phyloP scores from a whole-genome alignment of 1,284 basidiomycete species.

The Dichomitus squalens region DNA sequence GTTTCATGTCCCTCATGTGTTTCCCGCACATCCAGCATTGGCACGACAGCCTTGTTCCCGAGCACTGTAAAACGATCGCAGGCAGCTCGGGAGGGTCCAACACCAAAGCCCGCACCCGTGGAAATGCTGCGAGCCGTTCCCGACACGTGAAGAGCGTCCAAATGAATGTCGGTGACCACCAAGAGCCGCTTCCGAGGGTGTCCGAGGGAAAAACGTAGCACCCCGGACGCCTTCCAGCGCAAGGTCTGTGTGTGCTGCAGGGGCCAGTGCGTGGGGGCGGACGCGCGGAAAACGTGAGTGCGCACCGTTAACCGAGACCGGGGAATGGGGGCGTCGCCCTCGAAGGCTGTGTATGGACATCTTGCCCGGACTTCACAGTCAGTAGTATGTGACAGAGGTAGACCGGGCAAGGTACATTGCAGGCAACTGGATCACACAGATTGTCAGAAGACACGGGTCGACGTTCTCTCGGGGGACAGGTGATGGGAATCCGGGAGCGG shows the following conservation, averaged over 20 bases:
- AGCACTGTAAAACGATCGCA: background rate
- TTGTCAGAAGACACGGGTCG: background rate
- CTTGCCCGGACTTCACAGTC: background rate
- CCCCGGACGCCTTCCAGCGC: background rate
- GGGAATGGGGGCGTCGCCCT: background rate
- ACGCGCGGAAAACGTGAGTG: background rate
- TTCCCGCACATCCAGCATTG: background rate
- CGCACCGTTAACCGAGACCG: background rate
- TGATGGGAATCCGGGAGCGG: background rate
- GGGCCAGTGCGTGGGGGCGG: background rate
- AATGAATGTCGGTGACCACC: background rate
- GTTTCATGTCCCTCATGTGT: background rate
- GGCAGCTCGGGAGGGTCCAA: background rate
- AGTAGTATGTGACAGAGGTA: background rate
- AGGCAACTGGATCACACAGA: background rate
- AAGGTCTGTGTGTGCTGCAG: background rate
- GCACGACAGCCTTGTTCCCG: background rate
- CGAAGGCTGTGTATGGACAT: background rate
- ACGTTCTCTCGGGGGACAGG: background rate
- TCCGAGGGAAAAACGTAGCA: background rate
- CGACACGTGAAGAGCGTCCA: background rate
- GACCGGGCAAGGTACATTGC: background rate
- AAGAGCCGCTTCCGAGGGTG: background rate
- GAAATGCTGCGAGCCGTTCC: background rate
- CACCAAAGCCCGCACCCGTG: background rate